Percentiles rank a stretch among this genome's conserved stretches.
Conservation (phyloP, 176 grass and related monocot species). For the Ensete glaucum region DNA sequence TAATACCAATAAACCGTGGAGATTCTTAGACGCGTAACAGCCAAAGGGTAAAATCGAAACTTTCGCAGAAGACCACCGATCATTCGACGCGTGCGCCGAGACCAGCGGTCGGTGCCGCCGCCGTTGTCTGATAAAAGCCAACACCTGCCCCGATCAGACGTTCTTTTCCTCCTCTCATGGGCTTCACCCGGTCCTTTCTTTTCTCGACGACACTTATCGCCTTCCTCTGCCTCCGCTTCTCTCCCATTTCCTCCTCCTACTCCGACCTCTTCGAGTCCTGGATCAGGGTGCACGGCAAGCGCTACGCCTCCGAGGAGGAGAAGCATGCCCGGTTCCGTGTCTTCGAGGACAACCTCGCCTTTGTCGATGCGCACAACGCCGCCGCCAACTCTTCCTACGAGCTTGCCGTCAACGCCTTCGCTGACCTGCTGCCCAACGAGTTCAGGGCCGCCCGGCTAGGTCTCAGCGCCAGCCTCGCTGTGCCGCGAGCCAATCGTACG, state of each 20-base stretch:
- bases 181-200: background rate
- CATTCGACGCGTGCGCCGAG: background rate
- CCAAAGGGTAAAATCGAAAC: no score
- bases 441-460: constrained; percentile 50
- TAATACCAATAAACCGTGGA: no score
- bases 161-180: background rate
- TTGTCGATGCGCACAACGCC: constrained; percentile 50
- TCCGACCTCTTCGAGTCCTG: constrained; percentile 60
- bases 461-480: constrained; percentile 17
- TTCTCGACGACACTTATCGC: background rate
- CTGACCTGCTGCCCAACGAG: constrained; percentile 53
- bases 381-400: constrained; percentile 27
- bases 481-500: background rate
- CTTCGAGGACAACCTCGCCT: constrained; percentile 60
- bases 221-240: constrained; percentile 2
- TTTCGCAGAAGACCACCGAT: no score
- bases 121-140: background rate
- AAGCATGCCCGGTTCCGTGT: constrained; percentile 43
- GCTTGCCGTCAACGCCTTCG: constrained; percentile 62
- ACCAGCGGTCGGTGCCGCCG: background rate
- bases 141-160: no score
- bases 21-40: no score
- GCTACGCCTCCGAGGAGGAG: constrained; percentile 50
- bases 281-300: constrained; percentile 53
- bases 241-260: constrained; percentile 1